Conservation (phyloP, 805 yeast species). For the Maudiozyma barnettii region DNA sequence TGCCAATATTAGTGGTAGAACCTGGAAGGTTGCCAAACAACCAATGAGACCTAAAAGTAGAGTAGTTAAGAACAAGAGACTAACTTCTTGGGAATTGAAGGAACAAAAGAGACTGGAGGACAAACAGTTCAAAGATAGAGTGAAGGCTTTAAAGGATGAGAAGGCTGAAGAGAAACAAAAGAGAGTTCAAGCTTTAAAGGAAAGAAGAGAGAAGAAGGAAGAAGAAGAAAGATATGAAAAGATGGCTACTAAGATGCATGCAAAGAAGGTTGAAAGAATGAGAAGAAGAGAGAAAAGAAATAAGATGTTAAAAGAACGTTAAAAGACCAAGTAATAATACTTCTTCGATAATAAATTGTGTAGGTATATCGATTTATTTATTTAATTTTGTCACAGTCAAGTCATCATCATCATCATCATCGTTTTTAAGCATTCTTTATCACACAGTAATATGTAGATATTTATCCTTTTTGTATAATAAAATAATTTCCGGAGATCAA, state of each 20-base stretch:
- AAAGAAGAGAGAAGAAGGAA: slow-evolving; percentile 68
- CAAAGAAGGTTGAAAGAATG: slow-evolving; percentile 82
- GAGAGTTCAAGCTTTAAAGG: slow-evolving; percentile 50
- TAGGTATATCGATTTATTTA: too few relatives aligned
- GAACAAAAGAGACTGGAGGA: slow-evolving; percentile 58
- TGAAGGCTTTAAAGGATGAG: slow-evolving; percentile 69
- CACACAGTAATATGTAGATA: too few relatives aligned
- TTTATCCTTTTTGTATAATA: background rate
- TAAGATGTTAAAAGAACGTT: slow-evolving; percentile 86
- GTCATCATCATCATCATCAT: too few relatives aligned
- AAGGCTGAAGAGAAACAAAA: slow-evolving; percentile 51
- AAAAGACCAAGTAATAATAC: background rate
- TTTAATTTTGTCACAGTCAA: too few relatives aligned
- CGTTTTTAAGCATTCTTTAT: too few relatives aligned
- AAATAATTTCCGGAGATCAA: background rate
- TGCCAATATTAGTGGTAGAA: slow-evolving; percentile 51
- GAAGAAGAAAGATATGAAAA: slow-evolving; percentile 83
- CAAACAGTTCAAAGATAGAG: slow-evolving; percentile 54
- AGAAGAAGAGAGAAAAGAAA: slow-evolving; percentile 90
- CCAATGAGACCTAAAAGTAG: slow-evolving; percentile 55
- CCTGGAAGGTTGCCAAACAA: slow-evolving; percentile 60
- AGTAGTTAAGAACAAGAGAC: slow-evolving; percentile 42
- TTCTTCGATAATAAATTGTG: too few relatives aligned
- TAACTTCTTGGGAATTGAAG: slow-evolving; percentile 54
- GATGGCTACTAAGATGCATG: slow-evolving; percentile 80